A percentile compares a stretch with the other conserved stretches of the same genome.
Conservation (phyloP, 108 stramenopile species). For the Hondaea fermentalgiana region DNA sequence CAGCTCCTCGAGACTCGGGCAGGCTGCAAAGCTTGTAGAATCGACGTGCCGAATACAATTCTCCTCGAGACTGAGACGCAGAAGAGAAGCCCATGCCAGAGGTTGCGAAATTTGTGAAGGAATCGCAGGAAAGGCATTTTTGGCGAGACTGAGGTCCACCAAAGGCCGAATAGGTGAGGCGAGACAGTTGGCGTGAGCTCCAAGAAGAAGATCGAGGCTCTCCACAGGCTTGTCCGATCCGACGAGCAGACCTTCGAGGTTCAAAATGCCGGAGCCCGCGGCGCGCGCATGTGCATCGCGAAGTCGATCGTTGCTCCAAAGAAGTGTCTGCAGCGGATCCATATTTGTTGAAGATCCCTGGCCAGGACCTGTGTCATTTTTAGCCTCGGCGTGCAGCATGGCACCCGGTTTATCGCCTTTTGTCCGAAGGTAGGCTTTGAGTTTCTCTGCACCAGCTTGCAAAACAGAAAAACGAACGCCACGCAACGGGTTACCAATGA, state of each 20-base stretch:
- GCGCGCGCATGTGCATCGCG: not conserved
- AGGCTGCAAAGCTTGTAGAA: not conserved
- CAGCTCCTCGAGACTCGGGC: not conserved
- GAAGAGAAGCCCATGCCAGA: not conserved
- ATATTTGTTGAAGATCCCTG: not conserved
- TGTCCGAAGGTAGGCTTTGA: not conserved
- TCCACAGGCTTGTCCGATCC: not conserved
- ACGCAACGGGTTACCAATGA: not conserved
- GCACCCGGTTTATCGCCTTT: not conserved
- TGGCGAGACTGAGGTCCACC: not conserved
- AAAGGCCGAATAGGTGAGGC: not conserved
- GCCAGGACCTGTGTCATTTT: not conserved
- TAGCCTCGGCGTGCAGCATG: not conserved
- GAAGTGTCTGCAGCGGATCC: not conserved
- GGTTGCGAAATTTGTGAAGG: not conserved
- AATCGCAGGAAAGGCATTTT: not conserved
- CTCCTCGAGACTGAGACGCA: not conserved
- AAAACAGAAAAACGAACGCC: not conserved
- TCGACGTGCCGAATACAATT: not conserved
- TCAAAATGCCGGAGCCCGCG: not conserved
- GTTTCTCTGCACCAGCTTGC: slow-evolving; percentile 2
- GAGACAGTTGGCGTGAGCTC: not conserved
- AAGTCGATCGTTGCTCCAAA: not conserved
- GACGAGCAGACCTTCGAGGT: not conserved
- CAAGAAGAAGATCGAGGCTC: not conserved